Evolutionary conservation across 1,139 yeast genomes (phyloP).

Genomic region (Suhomyces bokatorum): DNA sequence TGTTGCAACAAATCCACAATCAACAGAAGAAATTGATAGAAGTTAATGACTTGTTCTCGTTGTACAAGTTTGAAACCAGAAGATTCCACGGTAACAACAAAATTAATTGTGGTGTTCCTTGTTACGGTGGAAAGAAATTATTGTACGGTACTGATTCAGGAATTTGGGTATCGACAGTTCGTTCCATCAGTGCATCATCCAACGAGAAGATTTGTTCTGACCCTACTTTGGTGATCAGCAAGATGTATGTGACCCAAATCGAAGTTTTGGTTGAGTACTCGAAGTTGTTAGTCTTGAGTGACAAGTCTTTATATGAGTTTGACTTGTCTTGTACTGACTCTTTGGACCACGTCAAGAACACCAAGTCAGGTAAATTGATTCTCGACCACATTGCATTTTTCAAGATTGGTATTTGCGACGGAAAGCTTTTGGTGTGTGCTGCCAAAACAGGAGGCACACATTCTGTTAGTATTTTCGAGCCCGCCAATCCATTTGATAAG

Average conservation of each 20-base stretch:
- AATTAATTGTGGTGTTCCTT: conserved; percentile 90
- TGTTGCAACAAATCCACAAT: conserved; percentile 73
- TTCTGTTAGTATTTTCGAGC: conserved; percentile 83
- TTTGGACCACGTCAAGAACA: conserved; percentile 66
- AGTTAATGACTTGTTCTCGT: conserved; percentile 76
- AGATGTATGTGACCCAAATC: conserved; percentile 79
- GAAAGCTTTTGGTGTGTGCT: conserved; percentile 84
- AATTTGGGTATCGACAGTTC: conserved; percentile 72
- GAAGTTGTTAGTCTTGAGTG: conserved; percentile 77
- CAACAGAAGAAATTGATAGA: conserved; percentile 77
- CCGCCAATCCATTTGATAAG: conserved; percentile 58
- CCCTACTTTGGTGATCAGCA: conserved; percentile 78
- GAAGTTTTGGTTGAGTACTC: conserved; percentile 93
- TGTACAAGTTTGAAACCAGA: conserved; percentile 70
- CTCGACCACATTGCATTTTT: conserved; percentile 85
- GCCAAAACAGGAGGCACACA: conserved; percentile 78
- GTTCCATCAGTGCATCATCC: conserved; percentile 46
- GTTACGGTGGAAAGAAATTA: conserved; percentile 91
- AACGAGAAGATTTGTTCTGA: conserved; percentile 58
- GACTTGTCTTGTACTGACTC: conserved; percentile 69
- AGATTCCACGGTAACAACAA: conserved; percentile 70
- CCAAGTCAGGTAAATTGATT: conserved; percentile 74
- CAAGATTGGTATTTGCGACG: conserved; percentile 90
- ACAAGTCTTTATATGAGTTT: conserved; percentile 80
- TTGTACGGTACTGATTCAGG: conserved; percentile 93